These are phyloP conservation scores for Mycena galopus DNA, from an alignment of 768 basidiomycete genomes.

Conservation along the genomic window DNA sequence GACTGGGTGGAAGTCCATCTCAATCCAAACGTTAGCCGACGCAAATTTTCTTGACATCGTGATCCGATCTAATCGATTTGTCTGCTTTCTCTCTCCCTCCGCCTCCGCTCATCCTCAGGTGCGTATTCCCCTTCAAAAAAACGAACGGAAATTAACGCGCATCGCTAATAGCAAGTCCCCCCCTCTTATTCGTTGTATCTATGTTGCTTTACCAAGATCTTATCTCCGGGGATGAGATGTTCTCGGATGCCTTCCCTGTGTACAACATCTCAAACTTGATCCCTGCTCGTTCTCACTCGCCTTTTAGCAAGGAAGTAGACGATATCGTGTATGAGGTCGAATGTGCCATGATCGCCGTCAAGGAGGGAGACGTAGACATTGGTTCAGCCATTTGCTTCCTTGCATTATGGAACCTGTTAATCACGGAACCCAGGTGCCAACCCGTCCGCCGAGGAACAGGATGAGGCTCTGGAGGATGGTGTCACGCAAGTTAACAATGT, in stretches of 20 bases:
- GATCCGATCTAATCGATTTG: conserved; percentile 32
- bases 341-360: conserved; percentile 77
- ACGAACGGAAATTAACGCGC: too few species aligned
- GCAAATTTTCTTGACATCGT: conserved; percentile 40
- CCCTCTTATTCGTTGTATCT: conserved; percentile 20
- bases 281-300: conserved; percentile 14
- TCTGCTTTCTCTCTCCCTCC: conserved; percentile 5
- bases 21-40: conserved; percentile 6
- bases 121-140: too few species aligned
- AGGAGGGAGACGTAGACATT: conserved; percentile 89
- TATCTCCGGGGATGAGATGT: conserved; percentile 89
- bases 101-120: neutral
- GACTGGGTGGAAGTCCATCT: conserved; percentile 88
- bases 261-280: conserved; percentile 47
- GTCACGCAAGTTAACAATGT: conserved; percentile 88
- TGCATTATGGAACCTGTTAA: neutral
- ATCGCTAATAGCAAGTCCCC: too few species aligned
- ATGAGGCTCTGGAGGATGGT: conserved; percentile 87
- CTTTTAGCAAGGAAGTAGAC: conserved; percentile 79
- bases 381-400: conserved; percentile 63
- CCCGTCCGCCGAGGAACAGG: conserved; percentile 89
- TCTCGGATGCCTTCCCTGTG: conserved; percentile 94
- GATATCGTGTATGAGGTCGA: conserved; percentile 90
- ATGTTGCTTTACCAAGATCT: conserved; percentile 83
- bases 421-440: conserved; percentile 77